Percentiles rank a stretch among this genome's conserved stretches.
phyloP scores from a whole-genome alignment of 2,329 filamentous ascomycete genomes.

The Cladosporium sp. region DNA sequence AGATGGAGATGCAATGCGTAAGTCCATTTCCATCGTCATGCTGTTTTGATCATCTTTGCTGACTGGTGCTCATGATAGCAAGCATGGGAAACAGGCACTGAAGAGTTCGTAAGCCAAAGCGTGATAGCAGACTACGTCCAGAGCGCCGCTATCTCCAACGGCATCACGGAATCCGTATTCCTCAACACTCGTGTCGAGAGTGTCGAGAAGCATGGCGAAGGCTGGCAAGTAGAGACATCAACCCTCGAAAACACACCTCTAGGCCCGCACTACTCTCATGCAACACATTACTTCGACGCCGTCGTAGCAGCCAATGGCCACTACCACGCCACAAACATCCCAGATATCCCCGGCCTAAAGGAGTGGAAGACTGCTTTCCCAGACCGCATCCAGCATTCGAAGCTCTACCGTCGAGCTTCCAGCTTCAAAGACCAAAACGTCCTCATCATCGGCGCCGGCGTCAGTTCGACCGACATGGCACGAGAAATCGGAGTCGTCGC shows the following conservation, averaged over 20 bases:
- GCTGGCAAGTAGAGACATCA: conserved; percentile 57
- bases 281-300: conserved; percentile 48
- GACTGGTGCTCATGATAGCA: conserved; percentile 31
- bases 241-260: conserved; percentile 40
- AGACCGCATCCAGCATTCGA: conserved; percentile 53
- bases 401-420: conserved; percentile 51
- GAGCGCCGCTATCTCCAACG: conserved; percentile 54
- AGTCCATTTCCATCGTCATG: not conserved
- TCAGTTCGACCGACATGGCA: conserved; percentile 58
- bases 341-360: conserved; percentile 51
- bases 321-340: conserved; percentile 55
- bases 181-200: conserved; percentile 64
- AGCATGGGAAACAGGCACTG: conserved; percentile 61
- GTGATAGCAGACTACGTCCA: conserved; percentile 64
- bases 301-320: conserved; percentile 58
- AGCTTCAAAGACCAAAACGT: conserved; percentile 58
- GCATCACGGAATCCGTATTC: conserved; percentile 53
- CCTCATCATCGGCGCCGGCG: conserved; percentile 58
- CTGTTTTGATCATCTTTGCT: not conserved
- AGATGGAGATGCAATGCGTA: conserved; percentile 51
- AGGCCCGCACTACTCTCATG: conserved; percentile 2
- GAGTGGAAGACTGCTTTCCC: conserved; percentile 52
- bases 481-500: conserved; percentile 53
- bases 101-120: conserved; percentile 60
- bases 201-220: conserved; percentile 48